A percentile compares a stretch with the other conserved stretches of the same genome.
These are phyloP conservation scores for Ophiognomonia clavigignenti-juglandacearum DNA, from an alignment of 2,329 filamentous ascomycete genomes.

Conservation along the genomic window DNA sequence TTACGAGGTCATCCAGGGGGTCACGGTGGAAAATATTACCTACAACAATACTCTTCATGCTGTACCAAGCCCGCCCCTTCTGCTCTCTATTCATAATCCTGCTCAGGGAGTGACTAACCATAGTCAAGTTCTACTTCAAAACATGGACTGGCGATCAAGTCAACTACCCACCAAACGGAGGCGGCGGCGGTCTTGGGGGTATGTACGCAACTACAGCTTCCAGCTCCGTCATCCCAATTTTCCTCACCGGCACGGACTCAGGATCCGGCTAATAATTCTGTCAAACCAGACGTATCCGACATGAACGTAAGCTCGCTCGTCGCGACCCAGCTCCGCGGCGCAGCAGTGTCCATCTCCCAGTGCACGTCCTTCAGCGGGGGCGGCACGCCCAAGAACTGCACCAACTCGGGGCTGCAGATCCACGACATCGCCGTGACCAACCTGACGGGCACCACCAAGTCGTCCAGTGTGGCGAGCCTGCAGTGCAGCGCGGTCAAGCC, in stretches of 20 bases:
- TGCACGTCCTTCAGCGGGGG: conserved; percentile 22
- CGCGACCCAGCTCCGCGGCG: conserved; percentile 16
- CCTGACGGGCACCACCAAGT: conserved; percentile 3
- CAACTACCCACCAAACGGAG: conserved; percentile 43
- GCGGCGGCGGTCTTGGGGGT: conserved; percentile 42
- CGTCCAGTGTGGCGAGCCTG: conserved; percentile 9
- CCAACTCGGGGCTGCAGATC: conserved; percentile 19
- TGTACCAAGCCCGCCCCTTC: conserved; percentile 14
- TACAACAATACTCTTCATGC: conserved; percentile 33
- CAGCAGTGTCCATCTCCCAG: conserved; percentile 19
- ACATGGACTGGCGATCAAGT: conserved; percentile 42
- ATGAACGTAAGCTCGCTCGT: conserved; percentile 10
- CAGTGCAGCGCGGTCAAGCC: conserved; percentile 15
- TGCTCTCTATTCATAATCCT: too few relatives aligned
- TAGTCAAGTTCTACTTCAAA: conserved; percentile 33
- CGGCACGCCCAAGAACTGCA: conserved; percentile 19
- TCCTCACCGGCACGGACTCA: too few relatives aligned
- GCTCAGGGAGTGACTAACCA: not conserved
- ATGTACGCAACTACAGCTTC: conserved; percentile 7
- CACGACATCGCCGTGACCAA: conserved; percentile 16
- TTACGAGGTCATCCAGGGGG: conserved; percentile 37
- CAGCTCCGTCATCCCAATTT: not conserved
- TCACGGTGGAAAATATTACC: conserved; percentile 33
- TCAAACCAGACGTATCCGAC: conserved; percentile 1
- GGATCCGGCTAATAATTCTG: not conserved